Base-by-base conservation (phyloP, 176 grass and related monocot genomes). In the Oryza glaberrima region DNA sequence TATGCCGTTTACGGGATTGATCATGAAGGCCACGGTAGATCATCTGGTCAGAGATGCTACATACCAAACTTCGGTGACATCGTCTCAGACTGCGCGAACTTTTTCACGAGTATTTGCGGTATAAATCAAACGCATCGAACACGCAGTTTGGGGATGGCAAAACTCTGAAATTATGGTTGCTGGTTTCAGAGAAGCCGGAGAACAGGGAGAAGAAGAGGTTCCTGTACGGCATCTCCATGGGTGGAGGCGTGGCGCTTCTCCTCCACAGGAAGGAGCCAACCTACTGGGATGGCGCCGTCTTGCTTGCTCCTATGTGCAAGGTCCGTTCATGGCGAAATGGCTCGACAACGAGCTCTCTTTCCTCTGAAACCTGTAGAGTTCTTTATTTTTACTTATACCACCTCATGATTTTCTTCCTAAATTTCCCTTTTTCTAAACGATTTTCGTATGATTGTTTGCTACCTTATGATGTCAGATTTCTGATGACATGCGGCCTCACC, bases 301-400 rank as follows among this genome's bases (percentile, higher is more conserved):
- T 94, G 77, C 77, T 92, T 81, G 92, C 89, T 58, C 89, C 92
- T 20, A 86, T 94, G 86, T 94, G 92, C 86, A 94, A 94, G 92
- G 92, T 94, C n/a, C 52, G 40, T 20, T 1, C 45, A 65, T 65
- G 47, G 26, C 43, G 30, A 46, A 19, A 36, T 49, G 81, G 11
- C 11, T 15, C 54, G 30, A n/a, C 20, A 22, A 61, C 58, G 20
- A 61, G 58, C 30, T 56, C 67, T 69, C 15, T 83, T 28, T 51
- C 14, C 4, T 80, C 7, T 77, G 12, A 30, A 14, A 45, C 35
- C 9, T 56, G 44, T 46, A 38, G 6, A 7, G 67, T 48, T 32
- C 30, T 32, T 32, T 32, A 32, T 32, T 32, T 32, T 32, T 32
- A 32, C 30, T 32, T 32, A 32, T 32, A 3, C 30, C 30, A 32